These are phyloP conservation scores for Larix kaempferi DNA, from an alignment of 75 land plant species.

Conservation along the genomic window DNA sequence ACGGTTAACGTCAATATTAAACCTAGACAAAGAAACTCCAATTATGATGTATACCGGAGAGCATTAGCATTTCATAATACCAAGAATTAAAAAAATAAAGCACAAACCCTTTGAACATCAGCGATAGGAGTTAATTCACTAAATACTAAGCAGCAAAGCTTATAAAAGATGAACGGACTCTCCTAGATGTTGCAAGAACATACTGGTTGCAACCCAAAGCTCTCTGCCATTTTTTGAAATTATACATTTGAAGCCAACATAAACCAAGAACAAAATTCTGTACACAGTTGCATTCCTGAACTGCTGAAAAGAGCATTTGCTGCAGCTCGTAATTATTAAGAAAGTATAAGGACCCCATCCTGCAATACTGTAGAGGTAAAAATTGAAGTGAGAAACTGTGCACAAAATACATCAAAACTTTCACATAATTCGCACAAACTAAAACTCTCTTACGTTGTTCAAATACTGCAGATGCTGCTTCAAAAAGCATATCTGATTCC, in stretches of 20 bases:
- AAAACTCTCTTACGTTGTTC: conserved; percentile 6
- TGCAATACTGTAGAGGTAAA: background rate
- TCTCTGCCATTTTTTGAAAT: background rate
- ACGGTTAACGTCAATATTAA: background rate
- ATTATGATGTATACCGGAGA: background rate
- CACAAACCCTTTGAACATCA: background rate
- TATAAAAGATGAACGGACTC: background rate
- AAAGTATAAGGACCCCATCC: background rate
- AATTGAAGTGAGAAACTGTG: background rate
- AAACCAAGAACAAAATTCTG: no score
- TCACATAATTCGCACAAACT: background rate
- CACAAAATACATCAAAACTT: background rate
- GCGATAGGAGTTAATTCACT: background rate
- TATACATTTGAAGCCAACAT: background rate
- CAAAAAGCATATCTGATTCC: conserved; percentile 32
- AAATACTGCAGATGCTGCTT: conserved; percentile 28
- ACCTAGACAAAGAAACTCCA: background rate
- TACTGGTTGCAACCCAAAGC: background rate
- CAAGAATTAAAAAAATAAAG: background rate
- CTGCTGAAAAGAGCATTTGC: no score
- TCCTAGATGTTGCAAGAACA: background rate
- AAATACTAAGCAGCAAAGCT: background rate
- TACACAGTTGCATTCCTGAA: no score
- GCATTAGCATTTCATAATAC: background rate
- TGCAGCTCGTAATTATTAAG: no score